Evolutionary conservation across 2,329 filamentous ascomycete species (phyloP).

Genomic region (Sporothrix inflata): DNA sequence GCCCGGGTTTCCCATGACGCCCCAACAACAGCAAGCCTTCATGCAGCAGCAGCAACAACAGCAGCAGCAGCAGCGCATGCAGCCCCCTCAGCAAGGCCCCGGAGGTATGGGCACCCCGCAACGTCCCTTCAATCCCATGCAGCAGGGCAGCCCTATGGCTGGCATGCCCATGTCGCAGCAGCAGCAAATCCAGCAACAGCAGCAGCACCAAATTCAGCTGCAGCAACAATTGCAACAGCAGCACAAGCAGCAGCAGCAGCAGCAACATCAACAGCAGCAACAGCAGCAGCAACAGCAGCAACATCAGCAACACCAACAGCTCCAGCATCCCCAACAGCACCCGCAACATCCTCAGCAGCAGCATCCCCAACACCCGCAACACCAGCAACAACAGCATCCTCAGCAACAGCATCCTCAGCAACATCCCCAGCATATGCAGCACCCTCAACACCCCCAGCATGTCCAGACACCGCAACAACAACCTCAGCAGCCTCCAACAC

Average conservation of each 20-base stretch:
- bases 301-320: slow-evolving; percentile 31
- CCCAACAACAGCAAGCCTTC: slow-evolving; percentile 46
- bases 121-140: slow-evolving; percentile 44
- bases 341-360: slow-evolving; percentile 31
- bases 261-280: slow-evolving; percentile 12
- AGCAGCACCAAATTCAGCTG: slow-evolving; percentile 38
- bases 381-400: slow-evolving; percentile 32
- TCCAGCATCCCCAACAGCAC: slow-evolving; percentile 32
- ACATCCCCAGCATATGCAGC: slow-evolving; percentile 39
- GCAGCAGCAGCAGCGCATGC: slow-evolving; percentile 52
- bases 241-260: slow-evolving; percentile 32
- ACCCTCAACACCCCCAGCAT: slow-evolving; percentile 42
- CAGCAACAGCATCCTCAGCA: slow-evolving; percentile 42
- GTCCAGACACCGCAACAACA: slow-evolving; percentile 17
- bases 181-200: slow-evolving; percentile 43
- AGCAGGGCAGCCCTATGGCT: slow-evolving; percentile 44
- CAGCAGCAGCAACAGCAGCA: slow-evolving; percentile 19
- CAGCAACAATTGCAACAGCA: slow-evolving; percentile 43
- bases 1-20: slow-evolving; percentile 60
- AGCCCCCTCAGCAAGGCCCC: slow-evolving; percentile 43
- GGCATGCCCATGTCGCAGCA: slow-evolving; percentile 42
- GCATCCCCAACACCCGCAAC: slow-evolving; percentile 31
- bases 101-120: slow-evolving; percentile 45
- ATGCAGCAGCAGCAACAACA: slow-evolving; percentile 38
- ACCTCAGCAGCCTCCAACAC: slow-evolving; percentile 18